Base-by-base conservation (phyloP, 441 rosid species). In the Sinapis alba region DNA sequence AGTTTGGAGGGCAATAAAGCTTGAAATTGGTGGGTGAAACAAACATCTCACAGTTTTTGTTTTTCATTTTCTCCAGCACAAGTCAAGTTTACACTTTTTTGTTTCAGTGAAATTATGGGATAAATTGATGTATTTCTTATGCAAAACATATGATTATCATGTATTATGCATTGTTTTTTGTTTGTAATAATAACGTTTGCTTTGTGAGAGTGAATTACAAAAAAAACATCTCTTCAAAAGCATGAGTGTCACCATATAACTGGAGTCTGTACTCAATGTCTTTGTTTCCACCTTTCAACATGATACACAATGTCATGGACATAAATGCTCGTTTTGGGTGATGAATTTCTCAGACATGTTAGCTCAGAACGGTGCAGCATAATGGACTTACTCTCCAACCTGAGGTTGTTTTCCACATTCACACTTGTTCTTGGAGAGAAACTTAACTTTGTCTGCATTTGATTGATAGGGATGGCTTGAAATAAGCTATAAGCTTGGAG, bases 381-480 rank as follows among this genome's bases (percentile, higher is more conserved):
- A 83, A 84, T 82, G 89, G 90, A 90, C 78, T 65, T 92, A 65
- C 79, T 94, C 75, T 69, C 41, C 91, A 94, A 26, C 97, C 98
- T 7, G 98, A 94, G 96, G 98, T 94, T 16, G 19, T 63, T 41
- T 28, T 7, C 6, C 13, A 57, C 32, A 56, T 20, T 36, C 50
- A 1, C 36, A 28, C 11, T 32, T 30, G 34, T 7, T 30, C 34
- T 30, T 30, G 34, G 8, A 30, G 27, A 72, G 56, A 74, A 65
- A 34, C 63, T 62, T 59, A 47, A 27, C 43, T 9, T 38, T 20
- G 13, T 30, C 19, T 56, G 36, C 62, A n/a, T 13, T 24, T 78
- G 69, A 62, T 77, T 73, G 23, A 27, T 79, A 94, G 98, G 97
- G 98, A 76, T 94, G 98, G 98, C 84, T 90, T 73, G 83, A 92